phyloP scores from a whole-genome alignment of 2,329 filamentous ascomycete species.

The Mycocentrospora acerina region DNA sequence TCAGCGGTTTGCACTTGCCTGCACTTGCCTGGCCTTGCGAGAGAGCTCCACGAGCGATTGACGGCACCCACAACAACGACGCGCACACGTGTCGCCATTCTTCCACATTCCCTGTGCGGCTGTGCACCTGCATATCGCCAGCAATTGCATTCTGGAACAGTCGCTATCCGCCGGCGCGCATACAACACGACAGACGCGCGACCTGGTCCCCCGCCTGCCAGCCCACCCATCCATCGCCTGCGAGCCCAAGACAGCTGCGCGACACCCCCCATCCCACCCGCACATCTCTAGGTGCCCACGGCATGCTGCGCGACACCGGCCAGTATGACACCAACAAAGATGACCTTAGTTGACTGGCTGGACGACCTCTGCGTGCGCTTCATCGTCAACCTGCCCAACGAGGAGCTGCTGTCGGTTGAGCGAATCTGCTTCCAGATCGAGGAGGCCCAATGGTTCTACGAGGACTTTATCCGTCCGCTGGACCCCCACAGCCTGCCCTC shows the following conservation, averaged over 20 bases:
- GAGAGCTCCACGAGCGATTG: too few species aligned
- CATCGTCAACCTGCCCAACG: slow-evolving; percentile 91
- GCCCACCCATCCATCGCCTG: slow-evolving; percentile 7
- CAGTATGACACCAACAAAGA: slow-evolving; percentile 58
- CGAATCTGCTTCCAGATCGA: slow-evolving; percentile 98
- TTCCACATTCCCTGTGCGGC: slow-evolving; percentile 30
- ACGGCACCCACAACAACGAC: neutral
- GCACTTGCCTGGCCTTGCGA: too few species aligned
- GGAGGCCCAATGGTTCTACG: slow-evolving; percentile 99
- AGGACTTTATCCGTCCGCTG: slow-evolving; percentile 94
- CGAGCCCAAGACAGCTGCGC: slow-evolving; percentile 10
- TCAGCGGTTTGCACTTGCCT: too few species aligned
- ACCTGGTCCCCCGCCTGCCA: too few species aligned
- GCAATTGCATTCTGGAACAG: slow-evolving; percentile 12
- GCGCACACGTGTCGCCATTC: slow-evolving; percentile 9
- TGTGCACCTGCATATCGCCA: slow-evolving; percentile 19
- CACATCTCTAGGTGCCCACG: slow-evolving; percentile 32
- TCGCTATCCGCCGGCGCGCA: slow-evolving; percentile 3
- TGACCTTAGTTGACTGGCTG: slow-evolving; percentile 92
- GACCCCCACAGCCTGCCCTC: slow-evolving; percentile 79
- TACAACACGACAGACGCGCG: slow-evolving; percentile 5
- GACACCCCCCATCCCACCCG: slow-evolving; percentile 8
- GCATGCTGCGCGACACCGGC: slow-evolving; percentile 62
- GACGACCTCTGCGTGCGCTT: slow-evolving; percentile 98
- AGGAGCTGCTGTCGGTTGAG: slow-evolving; percentile 85